Base-by-base conservation (phyloP, 306 rosid genomes). In the Cicer arietinum region DNA sequence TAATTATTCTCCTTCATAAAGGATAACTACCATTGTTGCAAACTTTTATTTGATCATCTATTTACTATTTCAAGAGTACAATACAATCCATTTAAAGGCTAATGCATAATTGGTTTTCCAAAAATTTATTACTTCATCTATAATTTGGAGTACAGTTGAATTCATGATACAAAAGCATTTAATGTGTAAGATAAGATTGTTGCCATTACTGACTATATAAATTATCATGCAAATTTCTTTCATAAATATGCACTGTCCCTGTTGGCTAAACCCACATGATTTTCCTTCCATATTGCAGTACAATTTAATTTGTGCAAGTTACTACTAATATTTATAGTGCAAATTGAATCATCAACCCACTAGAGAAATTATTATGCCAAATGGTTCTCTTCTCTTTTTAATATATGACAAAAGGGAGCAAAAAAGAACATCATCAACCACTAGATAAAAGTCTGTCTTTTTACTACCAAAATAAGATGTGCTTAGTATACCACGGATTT, bases 381-480 rank as follows among this genome's bases (percentile, higher is more conserved):
- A 80, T 60, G 84, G 41, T 60, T 68, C 62, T 59, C 75, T 14
- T 53, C 54, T 78, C 71, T 50, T 58, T 22, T 11, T 25, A 48
- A 76, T 12, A 54, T 64, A 71, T 79, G 54, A 62, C 54, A 8
- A 42, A 54, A 48, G 8, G 60, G 52, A 52, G 43, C 5, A 37
- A 11, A 50, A 35, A 13, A 48, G 1, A 12, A 14, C n/a, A 81
- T 39, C 71, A 30, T 30, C 16, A 48, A 39, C 71, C 44, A 41
- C 43, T 58, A 57, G 39, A 69, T 61, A 61, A 6, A 57, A 63
- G 47, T 75, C n/a, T 70, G 73, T 45, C 7, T 52, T n/a, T 59
- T 11, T 7, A 17, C 39, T 41, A 50, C 37, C 67, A 39, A 12
- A 56, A 73, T 18, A 39, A 72, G 48, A 60, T 30, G 58, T 30